Evolutionary conservation across 2,329 filamentous ascomycete genomes (phyloP).

Genomic region (Hypomyces perniciosus): DNA sequence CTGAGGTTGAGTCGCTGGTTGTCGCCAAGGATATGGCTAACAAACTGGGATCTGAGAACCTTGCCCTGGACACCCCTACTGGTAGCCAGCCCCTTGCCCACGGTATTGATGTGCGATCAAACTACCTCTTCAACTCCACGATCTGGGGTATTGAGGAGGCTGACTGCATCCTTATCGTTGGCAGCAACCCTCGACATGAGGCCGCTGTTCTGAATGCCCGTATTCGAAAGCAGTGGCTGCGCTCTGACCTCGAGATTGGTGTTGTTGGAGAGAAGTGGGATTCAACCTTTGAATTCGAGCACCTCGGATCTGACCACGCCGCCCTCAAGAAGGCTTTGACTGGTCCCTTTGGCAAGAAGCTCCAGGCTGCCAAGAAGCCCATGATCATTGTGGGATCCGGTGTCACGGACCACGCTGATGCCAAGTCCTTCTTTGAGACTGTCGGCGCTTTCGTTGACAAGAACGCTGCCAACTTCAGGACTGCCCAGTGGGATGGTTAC

Average conservation of each 20-base stretch:
- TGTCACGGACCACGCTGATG: slow-evolving; percentile 83
- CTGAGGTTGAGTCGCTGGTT: slow-evolving; percentile 88
- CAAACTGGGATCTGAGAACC: slow-evolving; percentile 91
- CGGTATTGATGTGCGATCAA: slow-evolving; percentile 87
- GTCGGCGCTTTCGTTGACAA: slow-evolving; percentile 90
- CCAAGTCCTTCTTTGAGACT: slow-evolving; percentile 88
- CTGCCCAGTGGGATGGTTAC: slow-evolving; percentile 92
- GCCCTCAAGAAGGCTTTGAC: slow-evolving; percentile 80
- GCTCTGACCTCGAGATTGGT: slow-evolving; percentile 88
- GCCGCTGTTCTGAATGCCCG: slow-evolving; percentile 92
- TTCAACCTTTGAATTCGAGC: slow-evolving; percentile 92
- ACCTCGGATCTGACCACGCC: slow-evolving; percentile 72
- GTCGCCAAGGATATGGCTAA: slow-evolving; percentile 97
- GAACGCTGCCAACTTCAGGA: slow-evolving; percentile 81
- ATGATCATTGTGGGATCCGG: slow-evolving; percentile 96
- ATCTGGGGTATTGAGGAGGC: slow-evolving; percentile 93
- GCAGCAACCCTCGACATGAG: slow-evolving; percentile 92
- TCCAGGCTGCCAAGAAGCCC: slow-evolving; percentile 78
- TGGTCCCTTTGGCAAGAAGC: slow-evolving; percentile 88
- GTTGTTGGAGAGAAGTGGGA: slow-evolving; percentile 87
- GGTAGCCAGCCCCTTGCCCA: slow-evolving; percentile 82
- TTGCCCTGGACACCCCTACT: slow-evolving; percentile 83
- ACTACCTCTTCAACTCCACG: slow-evolving; percentile 94
- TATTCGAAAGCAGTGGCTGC: slow-evolving; percentile 96
- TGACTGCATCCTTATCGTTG: slow-evolving; percentile 84